Evolutionary conservation across 1,284 basidiomycete species (phyloP).

Genomic region (Cryptococcus floricola): DNA sequence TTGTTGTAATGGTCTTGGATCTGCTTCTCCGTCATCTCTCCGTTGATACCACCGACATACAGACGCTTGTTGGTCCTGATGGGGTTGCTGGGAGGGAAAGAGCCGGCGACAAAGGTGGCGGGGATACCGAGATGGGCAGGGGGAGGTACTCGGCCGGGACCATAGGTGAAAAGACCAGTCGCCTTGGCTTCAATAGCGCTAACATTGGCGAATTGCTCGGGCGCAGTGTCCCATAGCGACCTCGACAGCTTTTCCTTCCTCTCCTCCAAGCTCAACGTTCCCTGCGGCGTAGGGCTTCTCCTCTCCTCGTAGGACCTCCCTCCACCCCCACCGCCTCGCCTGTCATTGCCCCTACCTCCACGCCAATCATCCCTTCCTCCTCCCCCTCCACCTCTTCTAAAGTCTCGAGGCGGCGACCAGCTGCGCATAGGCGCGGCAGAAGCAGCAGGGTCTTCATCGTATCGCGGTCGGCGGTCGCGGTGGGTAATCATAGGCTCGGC

Average conservation of each 20-base stretch:
- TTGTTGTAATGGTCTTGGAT: slow-evolving; percentile 89
- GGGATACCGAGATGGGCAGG: slow-evolving; percentile 42
- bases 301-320: slow-evolving; percentile 54
- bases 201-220: slow-evolving; percentile 91
- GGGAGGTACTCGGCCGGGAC: slow-evolving; percentile 43
- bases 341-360: slow-evolving; percentile 21
- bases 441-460: slow-evolving; percentile 11
- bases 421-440: not conserved
- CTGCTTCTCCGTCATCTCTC: slow-evolving; percentile 84
- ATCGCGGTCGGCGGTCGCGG: slow-evolving; percentile 19
- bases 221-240: slow-evolving; percentile 92
- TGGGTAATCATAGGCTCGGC: slow-evolving; percentile 20
- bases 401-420: slow-evolving; percentile 3
- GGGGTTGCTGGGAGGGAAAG: slow-evolving; percentile 34
- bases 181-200: slow-evolving; percentile 94
- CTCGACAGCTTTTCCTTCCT: slow-evolving; percentile 69
- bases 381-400: slow-evolving; percentile 1
- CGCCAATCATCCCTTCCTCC: slow-evolving; percentile 4
- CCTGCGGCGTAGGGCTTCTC: slow-evolving; percentile 86
- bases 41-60: slow-evolving; percentile 92
- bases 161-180: slow-evolving; percentile 63
- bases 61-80: slow-evolving; percentile 89
- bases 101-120: slow-evolving; percentile 27
- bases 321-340: slow-evolving; percentile 54
- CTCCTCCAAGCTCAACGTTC: slow-evolving; percentile 75